Evolutionary conservation across 2,329 filamentous ascomycete species (phyloP), one percentile per base, ranked within the genome.

Genomic region (Hymenoscyphus linearis): DNA sequence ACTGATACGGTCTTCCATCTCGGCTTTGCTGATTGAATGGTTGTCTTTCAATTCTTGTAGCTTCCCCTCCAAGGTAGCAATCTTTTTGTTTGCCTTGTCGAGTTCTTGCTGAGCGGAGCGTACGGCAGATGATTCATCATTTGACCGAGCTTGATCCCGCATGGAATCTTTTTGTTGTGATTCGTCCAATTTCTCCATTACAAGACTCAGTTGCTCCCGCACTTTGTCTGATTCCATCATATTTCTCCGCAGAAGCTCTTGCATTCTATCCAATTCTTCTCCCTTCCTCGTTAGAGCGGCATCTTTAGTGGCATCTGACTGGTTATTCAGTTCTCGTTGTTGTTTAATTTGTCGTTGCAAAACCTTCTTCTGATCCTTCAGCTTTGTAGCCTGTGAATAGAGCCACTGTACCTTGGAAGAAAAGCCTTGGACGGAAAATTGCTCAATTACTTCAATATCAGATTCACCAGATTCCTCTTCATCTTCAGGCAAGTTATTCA

Each of bases 261-360:
- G 70, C 5, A 74, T 68, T 16, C 74, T 75, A 37, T 84, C 79
- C 6, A 89, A 71, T 66, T 87, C 82, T 16, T 82, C 80, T 58
- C 80, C 77, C 68, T 84, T 85, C 55, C 78, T 74, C 26, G 81
- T 78, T n/a, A 90, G 73, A 64, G 89, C 83, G 47, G 82, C 81
- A 67, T 89, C 87, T 70, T 87, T 85, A 63, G 87, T 82, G 22
- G 84, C 80, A 66, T 96, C 91, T 1, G 91, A 92, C 71, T 93
- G 93, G 77, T 82, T 92, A 76, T 96, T 96, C 61, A 97, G 82
- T 71, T 96, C 91, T 62, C 93, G 89, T 76, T 98, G 93, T 73
- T 98, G 93, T 76, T 96, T 93, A 70, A 97, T 93, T 74, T 98
- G 93, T 52, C 92, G 86, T 70, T 93, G 89, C 9, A 98, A 81